These are phyloP conservation scores for Herpetomonas samuelpessoai DNA, from an alignment of 208 protist genomes.

Conservation along the genomic window DNA sequence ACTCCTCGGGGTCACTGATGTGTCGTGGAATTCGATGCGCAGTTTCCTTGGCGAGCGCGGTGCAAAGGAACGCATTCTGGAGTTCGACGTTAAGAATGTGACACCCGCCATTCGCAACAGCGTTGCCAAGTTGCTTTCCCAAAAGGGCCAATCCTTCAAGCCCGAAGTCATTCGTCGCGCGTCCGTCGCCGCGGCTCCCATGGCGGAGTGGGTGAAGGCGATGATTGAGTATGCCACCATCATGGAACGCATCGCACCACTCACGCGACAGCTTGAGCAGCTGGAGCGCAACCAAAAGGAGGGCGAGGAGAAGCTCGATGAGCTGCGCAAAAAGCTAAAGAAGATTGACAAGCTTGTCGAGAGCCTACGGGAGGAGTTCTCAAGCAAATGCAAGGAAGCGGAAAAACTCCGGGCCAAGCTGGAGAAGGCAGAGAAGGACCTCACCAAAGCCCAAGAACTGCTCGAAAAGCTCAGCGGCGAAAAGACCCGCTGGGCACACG, in stretches of 20 bases:
- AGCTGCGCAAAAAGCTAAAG: conserved; percentile 81
- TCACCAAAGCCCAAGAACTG: conserved; percentile 90
- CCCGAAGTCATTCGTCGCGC: conserved; percentile 90
- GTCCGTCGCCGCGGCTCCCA: conserved; percentile 92
- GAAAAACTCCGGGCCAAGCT: conserved; percentile 84
- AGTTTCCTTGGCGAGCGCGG: conserved; percentile 92
- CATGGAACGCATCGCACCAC: conserved; percentile 88
- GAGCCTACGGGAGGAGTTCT: conserved; percentile 77
- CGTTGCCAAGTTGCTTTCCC: conserved; percentile 80
- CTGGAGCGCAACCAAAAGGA: conserved; percentile 74
- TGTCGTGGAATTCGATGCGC: conserved; percentile 96
- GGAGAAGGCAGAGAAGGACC: conserved; percentile 85
- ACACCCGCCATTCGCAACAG: conserved; percentile 81
- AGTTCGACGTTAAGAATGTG: conserved; percentile 94
- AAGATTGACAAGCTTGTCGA: conserved; percentile 88
- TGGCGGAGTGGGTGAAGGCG: conserved; percentile 97
- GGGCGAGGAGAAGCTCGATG: conserved; percentile 75
- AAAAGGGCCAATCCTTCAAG: conserved; percentile 92
- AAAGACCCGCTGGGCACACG: conserved; percentile 92
- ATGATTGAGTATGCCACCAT: conserved; percentile 95
- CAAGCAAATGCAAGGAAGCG: conserved; percentile 93
- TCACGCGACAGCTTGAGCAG: conserved; percentile 81
- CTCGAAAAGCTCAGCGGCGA: conserved; percentile 95
- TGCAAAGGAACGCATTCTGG: conserved; percentile 95
- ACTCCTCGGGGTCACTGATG: conserved; percentile 94